Percentiles rank a stretch among this genome's conserved stretches.
Conservation (phyloP, 495 filamentous ascomycete species). For the Chaetomium cochliodes region DNA sequence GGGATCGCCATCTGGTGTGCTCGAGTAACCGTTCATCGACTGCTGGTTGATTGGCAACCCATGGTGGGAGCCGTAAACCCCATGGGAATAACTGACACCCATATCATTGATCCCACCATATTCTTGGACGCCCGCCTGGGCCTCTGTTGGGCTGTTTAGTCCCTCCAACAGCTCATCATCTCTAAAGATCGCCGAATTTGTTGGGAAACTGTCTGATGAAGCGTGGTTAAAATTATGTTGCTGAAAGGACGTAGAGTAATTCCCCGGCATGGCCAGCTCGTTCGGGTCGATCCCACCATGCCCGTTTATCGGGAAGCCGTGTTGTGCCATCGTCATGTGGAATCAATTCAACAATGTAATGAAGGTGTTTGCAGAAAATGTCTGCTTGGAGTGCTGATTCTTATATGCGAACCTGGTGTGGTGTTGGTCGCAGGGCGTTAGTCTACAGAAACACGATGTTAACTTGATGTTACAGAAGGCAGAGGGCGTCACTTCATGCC, state of each 20-base stretch:
- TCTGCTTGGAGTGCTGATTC: not conserved
- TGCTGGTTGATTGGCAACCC: slow-evolving; percentile 49
- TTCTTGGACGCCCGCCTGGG: slow-evolving; percentile 50
- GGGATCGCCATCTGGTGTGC: slow-evolving; percentile 81
- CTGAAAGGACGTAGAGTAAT: slow-evolving; percentile 41
- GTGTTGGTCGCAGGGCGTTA: not conserved
- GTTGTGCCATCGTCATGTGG: slow-evolving; percentile 51
- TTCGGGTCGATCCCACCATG: slow-evolving; percentile 79
- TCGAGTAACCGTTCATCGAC: slow-evolving; percentile 74
- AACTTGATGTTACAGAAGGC: slow-evolving; percentile 1
- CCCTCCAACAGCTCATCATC: slow-evolving; percentile 67
- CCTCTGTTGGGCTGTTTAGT: slow-evolving; percentile 50
- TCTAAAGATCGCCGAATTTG: slow-evolving; percentile 53
- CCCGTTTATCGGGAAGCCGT: slow-evolving; percentile 64
- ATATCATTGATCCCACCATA: slow-evolving; percentile 49
- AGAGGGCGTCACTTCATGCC: not conserved
- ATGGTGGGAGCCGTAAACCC: slow-evolving; percentile 48
- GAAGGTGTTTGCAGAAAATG: not conserved
- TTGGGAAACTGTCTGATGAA: slow-evolving; percentile 39
- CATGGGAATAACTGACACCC: slow-evolving; percentile 47
- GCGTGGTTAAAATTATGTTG: slow-evolving; percentile 46
- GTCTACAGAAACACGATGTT: not conserved
- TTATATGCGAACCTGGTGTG: not conserved
- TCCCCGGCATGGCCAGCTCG: slow-evolving; percentile 67
- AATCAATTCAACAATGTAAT: not conserved